phyloP scores from a whole-genome alignment of 345 rosid genomes.

The Punica granatum region DNA sequence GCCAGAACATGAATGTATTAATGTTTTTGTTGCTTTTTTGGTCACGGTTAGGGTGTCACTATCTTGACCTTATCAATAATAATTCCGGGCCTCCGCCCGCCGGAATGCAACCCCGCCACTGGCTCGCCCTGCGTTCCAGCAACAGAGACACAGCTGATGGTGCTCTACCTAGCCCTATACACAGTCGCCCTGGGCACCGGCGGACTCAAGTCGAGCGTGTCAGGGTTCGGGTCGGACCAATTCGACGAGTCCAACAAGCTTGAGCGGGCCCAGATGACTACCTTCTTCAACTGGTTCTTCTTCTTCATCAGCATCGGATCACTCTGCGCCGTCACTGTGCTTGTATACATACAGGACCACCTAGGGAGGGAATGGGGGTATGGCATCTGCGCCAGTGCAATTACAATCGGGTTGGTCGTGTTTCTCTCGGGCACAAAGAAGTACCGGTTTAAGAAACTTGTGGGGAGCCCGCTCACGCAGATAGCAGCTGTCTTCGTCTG shows the following conservation, averaged over 20 bases:
- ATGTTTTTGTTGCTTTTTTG: not conserved
- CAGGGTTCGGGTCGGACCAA: conserved; percentile 95
- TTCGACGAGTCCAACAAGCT: conserved; percentile 64
- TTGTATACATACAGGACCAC: conserved; percentile 85
- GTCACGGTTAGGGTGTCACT: conserved; percentile 55
- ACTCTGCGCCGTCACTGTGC: conserved; percentile 69
- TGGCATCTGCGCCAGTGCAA: conserved; percentile 74
- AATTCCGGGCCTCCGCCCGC: conserved; percentile 76
- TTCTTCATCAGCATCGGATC: conserved; percentile 84
- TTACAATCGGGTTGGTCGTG: conserved; percentile 41
- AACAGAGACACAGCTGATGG: conserved; percentile 45
- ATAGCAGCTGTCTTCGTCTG: conserved; percentile 55
- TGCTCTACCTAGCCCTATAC: conserved; percentile 71
- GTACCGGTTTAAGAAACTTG: conserved; percentile 78
- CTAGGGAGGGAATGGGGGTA: conserved; percentile 86
- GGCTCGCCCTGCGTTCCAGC: conserved; percentile 52
- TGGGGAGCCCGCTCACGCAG: conserved; percentile 92
- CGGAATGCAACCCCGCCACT: conserved; percentile 37
- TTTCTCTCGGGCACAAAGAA: conserved; percentile 70
- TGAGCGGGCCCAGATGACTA: conserved; percentile 59
- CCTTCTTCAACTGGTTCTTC: conserved; percentile 93
- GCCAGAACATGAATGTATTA: no score
- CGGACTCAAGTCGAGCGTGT: conserved; percentile 90
- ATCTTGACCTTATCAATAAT: conserved; percentile 63
- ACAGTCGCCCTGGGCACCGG: conserved; percentile 88